Evolutionary conservation across 202 grass and related monocot genomes (phyloP).

Genomic region (Thinopyrum obtusiflorum): DNA sequence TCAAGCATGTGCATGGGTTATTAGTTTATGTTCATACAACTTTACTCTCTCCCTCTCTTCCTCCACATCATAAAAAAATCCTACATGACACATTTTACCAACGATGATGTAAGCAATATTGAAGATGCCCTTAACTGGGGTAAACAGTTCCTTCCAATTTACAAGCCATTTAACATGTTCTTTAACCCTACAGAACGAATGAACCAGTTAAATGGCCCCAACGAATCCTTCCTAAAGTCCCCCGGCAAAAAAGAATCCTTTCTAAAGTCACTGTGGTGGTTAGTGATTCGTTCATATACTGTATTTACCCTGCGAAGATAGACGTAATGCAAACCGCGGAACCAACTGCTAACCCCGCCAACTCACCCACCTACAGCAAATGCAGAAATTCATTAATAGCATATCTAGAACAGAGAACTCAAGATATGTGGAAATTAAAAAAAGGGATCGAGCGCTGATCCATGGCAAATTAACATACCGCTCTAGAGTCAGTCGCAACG

Average conservation of each 20-base stretch:
- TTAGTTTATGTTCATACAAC: no score
- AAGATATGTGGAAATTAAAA: no score
- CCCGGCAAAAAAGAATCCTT: no score
- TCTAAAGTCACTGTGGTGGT: conserved; percentile 10
- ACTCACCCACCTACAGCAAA: conserved; percentile 80
- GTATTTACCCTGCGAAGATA: conserved; percentile 89
- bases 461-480: conserved; percentile 31
- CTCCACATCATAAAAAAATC: no score
- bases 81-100: no score
- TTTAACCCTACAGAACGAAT: not conserved
- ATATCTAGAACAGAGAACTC: not conserved
- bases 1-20: no score
- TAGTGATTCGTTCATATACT: no score
- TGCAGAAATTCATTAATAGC: not conserved
- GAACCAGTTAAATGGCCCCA: not conserved
- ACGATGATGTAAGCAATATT: no score
- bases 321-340: conserved; percentile 99
- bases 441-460: no score
- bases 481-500: conserved; percentile 90
- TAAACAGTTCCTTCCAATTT: not conserved
- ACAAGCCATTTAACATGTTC: not conserved
- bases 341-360: conserved; percentile 97
- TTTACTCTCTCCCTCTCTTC: no score
- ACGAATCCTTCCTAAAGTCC: not conserved
- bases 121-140: no score